Evolutionary conservation across 805 yeast species (phyloP).

Genomic region (Suhomyces sp.): DNA sequence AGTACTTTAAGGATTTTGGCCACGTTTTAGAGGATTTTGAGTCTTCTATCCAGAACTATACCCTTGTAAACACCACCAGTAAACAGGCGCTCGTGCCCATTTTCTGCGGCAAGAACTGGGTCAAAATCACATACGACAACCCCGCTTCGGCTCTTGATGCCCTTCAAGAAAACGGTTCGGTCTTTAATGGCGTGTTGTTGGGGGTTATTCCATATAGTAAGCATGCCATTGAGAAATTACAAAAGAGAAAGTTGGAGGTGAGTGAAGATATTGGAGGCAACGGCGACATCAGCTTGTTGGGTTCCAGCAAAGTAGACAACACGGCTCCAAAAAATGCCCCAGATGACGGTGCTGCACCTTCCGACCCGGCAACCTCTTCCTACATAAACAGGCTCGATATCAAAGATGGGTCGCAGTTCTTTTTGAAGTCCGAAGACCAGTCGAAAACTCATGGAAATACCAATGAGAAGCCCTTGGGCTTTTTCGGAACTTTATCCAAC

Average conservation of each 20-base stretch:
- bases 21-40: constrained; percentile 73
- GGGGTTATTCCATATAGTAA: constrained; percentile 70
- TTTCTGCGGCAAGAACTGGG: constrained; percentile 85
- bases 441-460: constrained; percentile 14
- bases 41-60: constrained; percentile 15
- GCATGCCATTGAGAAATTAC: constrained; percentile 57
- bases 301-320: constrained; percentile 1
- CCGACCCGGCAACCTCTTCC: constrained; percentile 1
- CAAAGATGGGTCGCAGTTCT: constrained; percentile 39
- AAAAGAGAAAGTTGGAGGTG: constrained; percentile 40
- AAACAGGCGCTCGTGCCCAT: constrained; percentile 49
- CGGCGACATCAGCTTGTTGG: constrained; percentile 5
- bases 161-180: constrained; percentile 73
- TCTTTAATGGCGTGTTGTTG: constrained; percentile 62
- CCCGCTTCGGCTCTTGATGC: constrained; percentile 79
- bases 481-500: constrained; percentile 31
- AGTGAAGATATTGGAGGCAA: constrained; percentile 49
- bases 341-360: neutral
- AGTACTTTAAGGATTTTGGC: constrained; percentile 78
- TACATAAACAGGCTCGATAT: constrained; percentile 33
- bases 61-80: constrained; percentile 2
- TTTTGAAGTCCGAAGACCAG: constrained; percentile 27
- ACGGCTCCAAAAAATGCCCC: neutral
- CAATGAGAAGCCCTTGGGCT: constrained; percentile 29
- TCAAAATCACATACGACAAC: constrained; percentile 79